These are phyloP conservation scores for Pseudogymnoascus sp. DNA, from an alignment of 2,329 filamentous ascomycete genomes.

Conservation along the genomic window DNA sequence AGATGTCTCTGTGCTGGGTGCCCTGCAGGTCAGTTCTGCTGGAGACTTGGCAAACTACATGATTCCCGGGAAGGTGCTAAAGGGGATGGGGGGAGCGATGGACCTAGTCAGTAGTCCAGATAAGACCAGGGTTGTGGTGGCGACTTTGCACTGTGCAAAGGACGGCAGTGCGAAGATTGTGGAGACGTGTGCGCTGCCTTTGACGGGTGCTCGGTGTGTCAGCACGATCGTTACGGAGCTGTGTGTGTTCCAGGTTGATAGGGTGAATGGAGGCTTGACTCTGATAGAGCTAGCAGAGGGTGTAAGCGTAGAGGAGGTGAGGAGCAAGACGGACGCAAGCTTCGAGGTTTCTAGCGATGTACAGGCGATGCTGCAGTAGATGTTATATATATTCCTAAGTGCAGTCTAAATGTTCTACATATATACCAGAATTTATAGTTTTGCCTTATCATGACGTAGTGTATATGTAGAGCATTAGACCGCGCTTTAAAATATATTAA, in stretches of 20 bases:
- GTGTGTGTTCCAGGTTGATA: slow-evolving; percentile 64
- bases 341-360: slow-evolving; percentile 55
- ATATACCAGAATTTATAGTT: neutral
- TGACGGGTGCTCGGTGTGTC: slow-evolving; percentile 59
- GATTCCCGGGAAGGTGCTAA: slow-evolving; percentile 80
- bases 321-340: slow-evolving; percentile 58
- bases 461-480: neutral
- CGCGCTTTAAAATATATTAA: neutral
- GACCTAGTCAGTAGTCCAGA: slow-evolving; percentile 64
- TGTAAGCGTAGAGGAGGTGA: slow-evolving; percentile 59
- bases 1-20: slow-evolving; percentile 74
- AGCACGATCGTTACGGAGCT: slow-evolving; percentile 68
- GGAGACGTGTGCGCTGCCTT: slow-evolving; percentile 51
- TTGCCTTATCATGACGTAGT: neutral
- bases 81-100: slow-evolving; percentile 79
- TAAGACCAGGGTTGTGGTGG: slow-evolving; percentile 62
- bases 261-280: slow-evolving; percentile 50
- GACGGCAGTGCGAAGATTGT: slow-evolving; percentile 60
- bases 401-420: neutral
- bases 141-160: slow-evolving; percentile 62
- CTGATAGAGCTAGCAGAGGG: slow-evolving; percentile 64
- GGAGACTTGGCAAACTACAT: slow-evolving; percentile 86
- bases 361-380: slow-evolving; percentile 32
- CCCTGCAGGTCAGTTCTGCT: slow-evolving; percentile 68
- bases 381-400: neutral